A percentile compares a stretch with the other conserved stretches of the same genome.
Evolutionary conservation across 352 stramenopile genomes (phyloP).

Genomic region (Globisporangium rhizosaccharum): DNA sequence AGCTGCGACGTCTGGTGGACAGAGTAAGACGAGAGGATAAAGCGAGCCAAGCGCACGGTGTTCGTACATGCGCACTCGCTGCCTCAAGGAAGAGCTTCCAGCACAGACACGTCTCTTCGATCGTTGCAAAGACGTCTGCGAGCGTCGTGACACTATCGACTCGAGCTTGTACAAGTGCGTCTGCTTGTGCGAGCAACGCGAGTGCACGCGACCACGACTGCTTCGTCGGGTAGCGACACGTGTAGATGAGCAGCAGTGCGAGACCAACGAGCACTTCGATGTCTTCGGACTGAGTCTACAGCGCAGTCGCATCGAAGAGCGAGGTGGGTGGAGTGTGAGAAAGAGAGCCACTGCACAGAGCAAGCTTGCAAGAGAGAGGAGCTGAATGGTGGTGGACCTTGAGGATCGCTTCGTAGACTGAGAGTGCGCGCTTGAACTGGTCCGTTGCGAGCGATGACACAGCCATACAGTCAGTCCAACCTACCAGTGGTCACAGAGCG

Average conservation of each 20-base stretch:
- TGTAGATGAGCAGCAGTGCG: conserved; percentile 43
- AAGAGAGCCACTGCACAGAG: not conserved
- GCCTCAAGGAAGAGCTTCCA: conserved; percentile 61
- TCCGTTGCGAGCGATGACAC: not conserved
- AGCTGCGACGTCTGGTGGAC: not conserved
- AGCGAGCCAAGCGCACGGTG: not conserved
- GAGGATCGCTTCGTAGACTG: conserved; percentile 45
- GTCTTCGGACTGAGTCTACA: conserved; percentile 31
- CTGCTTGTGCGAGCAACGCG: conserved; percentile 27
- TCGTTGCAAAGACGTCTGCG: conserved; percentile 12
- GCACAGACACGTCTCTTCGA: conserved; percentile 56
- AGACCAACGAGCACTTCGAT: conserved; percentile 37
- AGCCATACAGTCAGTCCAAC: too few species aligned
- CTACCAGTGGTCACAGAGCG: too few species aligned
- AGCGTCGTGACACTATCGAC: not conserved
- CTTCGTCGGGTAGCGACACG: conserved; percentile 54
- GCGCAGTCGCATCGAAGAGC: not conserved
- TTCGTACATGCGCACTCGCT: conserved; percentile 39
- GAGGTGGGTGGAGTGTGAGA: not conserved
- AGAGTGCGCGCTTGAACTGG: conserved; percentile 47
- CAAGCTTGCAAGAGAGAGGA: not conserved
- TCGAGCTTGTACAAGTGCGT: conserved; percentile 1
- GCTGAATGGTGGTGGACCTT: conserved; percentile 21
- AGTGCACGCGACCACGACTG: conserved; percentile 45
- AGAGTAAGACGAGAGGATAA: not conserved